Percentiles rank a stretch among this genome's conserved stretches.
phyloP scores from a whole-genome alignment of 169 alveolate genomes.

The Besnoitia besnoiti region DNA sequence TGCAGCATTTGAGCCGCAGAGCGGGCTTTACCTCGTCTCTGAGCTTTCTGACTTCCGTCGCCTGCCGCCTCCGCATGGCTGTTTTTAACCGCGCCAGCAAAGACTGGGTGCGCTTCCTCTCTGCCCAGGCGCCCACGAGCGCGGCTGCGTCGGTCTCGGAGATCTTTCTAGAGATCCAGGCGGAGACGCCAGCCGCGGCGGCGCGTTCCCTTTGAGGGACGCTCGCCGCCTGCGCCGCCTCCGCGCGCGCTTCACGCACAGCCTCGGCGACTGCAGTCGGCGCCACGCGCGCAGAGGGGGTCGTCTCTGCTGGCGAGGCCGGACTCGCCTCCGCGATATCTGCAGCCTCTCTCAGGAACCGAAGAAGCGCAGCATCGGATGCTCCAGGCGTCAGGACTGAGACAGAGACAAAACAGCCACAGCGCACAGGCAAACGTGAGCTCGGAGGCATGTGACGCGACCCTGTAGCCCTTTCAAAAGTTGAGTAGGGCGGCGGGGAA shows the following conservation, averaged over 20 bases:
- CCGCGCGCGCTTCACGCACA: neutral
- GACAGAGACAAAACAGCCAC: neutral
- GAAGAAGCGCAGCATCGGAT: neutral
- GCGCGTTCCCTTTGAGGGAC: neutral
- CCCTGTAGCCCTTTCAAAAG: too few species aligned
- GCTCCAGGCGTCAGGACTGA: neutral
- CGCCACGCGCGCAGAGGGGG: neutral
- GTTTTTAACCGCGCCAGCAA: neutral
- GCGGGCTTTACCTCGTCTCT: neutral
- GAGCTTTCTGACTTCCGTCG: neutral
- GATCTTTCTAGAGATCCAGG: neutral
- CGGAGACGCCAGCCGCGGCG: neutral
- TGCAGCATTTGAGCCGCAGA: too few species aligned
- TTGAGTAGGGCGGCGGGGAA: too few species aligned
- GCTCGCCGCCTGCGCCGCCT: neutral
- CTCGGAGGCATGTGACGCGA: too few species aligned
- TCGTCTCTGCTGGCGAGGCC: neutral
- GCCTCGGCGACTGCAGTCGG: neutral
- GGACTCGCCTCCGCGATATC: neutral
- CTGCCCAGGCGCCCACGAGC: neutral
- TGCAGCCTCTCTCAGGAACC: neutral
- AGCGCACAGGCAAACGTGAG: too few species aligned
- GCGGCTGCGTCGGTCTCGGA: neutral
- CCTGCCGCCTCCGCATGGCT: neutral
- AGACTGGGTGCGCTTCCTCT: neutral